phyloP scores from a whole-genome alignment of 345 rosid genomes.

The Erysimum cheiranthoides region DNA sequence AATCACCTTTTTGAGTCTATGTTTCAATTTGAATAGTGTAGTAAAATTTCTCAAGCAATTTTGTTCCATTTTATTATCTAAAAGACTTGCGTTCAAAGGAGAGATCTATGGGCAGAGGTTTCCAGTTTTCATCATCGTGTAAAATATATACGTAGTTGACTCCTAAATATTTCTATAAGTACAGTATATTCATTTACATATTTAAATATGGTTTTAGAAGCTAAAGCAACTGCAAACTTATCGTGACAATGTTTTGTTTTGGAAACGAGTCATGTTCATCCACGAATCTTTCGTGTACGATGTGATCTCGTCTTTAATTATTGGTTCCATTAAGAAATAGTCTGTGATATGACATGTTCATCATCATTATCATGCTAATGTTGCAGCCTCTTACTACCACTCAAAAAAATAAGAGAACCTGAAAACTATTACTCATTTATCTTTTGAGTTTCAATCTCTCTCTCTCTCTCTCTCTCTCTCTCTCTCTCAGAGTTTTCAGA shows the following conservation, averaged over 20 bases:
- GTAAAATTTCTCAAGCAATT: background rate
- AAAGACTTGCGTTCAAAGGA: background rate
- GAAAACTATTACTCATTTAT: background rate
- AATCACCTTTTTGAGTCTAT: background rate
- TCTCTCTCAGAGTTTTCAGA: background rate
- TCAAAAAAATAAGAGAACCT: background rate
- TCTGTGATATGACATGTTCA: constrained; percentile 38
- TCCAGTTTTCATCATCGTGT: background rate
- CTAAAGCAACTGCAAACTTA: constrained; percentile 24
- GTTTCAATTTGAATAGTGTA: constrained; percentile 1
- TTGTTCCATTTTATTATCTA: background rate
- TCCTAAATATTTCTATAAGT: no score
- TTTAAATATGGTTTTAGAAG: background rate
- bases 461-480: background rate
- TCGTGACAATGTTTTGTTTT: background rate
- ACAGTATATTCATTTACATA: background rate
- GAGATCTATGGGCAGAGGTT: background rate
- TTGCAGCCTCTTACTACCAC: constrained; percentile 19
- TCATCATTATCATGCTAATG: constrained; percentile 14
- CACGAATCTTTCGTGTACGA: constrained; percentile 26
- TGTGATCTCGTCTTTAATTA: constrained; percentile 21
- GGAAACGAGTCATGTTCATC: constrained; percentile 3
- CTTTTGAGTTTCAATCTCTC: background rate
- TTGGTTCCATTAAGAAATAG: background rate
- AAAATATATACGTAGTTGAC: background rate